Percentiles rank a stretch among this genome's conserved stretches.
Evolutionary conservation across 768 basidiomycete genomes (phyloP).

Genomic region (Punctularia strigosozonata): DNA sequence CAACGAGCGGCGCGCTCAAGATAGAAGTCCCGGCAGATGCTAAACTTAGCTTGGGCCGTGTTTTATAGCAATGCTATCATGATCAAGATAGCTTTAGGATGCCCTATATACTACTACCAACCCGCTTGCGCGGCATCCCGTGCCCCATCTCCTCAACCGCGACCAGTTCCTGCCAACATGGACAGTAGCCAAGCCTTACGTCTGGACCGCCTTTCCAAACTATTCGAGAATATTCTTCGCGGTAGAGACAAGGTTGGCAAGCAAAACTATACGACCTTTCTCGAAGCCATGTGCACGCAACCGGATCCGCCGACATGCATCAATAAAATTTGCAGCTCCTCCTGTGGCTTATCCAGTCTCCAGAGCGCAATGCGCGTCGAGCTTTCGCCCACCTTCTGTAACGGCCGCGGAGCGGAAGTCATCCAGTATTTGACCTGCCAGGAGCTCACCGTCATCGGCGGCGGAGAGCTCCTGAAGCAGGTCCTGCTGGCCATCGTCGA

Average conservation of each 20-base stretch:
- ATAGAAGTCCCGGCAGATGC: too few species aligned
- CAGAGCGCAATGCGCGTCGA: constrained; percentile 31
- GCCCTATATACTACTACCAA: too few species aligned
- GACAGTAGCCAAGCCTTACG: not conserved
- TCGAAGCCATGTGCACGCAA: constrained; percentile 33
- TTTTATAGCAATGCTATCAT: too few species aligned
- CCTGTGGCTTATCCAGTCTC: constrained; percentile 24
- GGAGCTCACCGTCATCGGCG: constrained; percentile 23
- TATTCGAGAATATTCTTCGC: not conserved
- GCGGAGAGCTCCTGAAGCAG: constrained; percentile 28
- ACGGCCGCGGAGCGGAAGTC: constrained; percentile 25
- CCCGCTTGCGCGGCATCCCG: too few species aligned
- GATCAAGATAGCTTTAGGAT: too few species aligned
- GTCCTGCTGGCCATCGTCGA: constrained; percentile 31
- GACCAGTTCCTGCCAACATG: too few species aligned
- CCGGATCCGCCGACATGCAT: constrained; percentile 26
- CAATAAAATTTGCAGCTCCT: constrained; percentile 23
- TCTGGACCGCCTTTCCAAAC: not conserved
- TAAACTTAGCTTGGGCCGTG: too few species aligned
- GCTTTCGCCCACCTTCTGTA: constrained; percentile 25
- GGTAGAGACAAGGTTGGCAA: constrained; percentile 9
- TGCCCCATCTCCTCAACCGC: too few species aligned
- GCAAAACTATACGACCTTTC: constrained; percentile 22
- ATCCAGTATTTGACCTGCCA: constrained; percentile 26
- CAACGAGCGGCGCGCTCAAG: too few species aligned